A percentile compares a stretch with the other conserved stretches of the same genome.
phyloP scores from a whole-genome alignment of 345 rosid species.

The rapeseed (Brassica napus) region DNA sequence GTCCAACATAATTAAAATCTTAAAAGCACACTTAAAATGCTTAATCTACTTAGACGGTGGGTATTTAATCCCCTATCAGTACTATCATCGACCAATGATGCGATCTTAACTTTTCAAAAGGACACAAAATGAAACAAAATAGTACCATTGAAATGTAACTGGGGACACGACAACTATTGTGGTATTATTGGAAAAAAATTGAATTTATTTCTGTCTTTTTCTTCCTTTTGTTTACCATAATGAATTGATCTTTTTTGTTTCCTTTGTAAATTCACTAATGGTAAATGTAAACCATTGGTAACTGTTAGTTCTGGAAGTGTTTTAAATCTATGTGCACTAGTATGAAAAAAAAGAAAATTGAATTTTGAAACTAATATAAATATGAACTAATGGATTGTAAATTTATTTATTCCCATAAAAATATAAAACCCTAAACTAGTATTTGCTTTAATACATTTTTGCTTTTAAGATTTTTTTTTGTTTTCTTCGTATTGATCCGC shows the following conservation, averaged over 20 bases:
- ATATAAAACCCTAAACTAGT: too few relatives aligned
- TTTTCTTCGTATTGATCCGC: too few relatives aligned
- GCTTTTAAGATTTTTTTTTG: too few relatives aligned
- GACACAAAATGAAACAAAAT: slow-evolving; percentile 6
- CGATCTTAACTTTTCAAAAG: slow-evolving; percentile 2
- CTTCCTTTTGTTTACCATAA: slow-evolving; percentile 19
- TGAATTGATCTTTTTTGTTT: not conserved
- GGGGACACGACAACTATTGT: slow-evolving; percentile 21
- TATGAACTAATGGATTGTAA: too few relatives aligned
- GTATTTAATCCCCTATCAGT: not conserved
- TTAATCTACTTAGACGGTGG: slow-evolving; percentile 25
- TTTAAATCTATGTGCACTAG: too few relatives aligned
- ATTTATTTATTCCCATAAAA: too few relatives aligned
- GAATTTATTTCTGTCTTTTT: slow-evolving; percentile 24
- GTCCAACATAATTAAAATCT: not conserved
- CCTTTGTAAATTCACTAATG: slow-evolving; percentile 3
- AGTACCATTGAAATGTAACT: slow-evolving; percentile 3
- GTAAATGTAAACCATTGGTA: not conserved
- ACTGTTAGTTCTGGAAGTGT: not conserved
- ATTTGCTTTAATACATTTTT: too few relatives aligned
- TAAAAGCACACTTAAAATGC: slow-evolving; percentile 17
- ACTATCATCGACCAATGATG: slow-evolving; percentile 33
- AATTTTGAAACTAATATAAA: too few relatives aligned
- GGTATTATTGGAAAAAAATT: not conserved
- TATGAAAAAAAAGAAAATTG: too few relatives aligned